phyloP scores from a whole-genome alignment of 257 asterid species.

The Handroanthus guayacan region DNA sequence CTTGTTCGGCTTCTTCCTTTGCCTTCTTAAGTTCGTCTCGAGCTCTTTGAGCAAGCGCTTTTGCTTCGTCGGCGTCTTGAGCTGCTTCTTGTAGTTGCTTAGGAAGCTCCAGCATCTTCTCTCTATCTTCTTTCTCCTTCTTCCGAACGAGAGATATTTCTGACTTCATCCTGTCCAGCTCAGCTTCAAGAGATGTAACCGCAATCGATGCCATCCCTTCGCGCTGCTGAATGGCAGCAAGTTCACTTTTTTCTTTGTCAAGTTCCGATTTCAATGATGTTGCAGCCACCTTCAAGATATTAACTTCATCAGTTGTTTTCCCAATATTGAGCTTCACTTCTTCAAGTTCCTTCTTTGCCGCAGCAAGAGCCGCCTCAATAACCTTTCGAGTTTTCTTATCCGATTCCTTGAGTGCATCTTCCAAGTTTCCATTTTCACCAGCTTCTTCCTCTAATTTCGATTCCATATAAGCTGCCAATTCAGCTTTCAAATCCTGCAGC shows the following conservation, averaged over 20 bases:
- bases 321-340: conserved; percentile 73
- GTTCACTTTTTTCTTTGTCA: conserved; percentile 70
- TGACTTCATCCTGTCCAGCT: conserved; percentile 61
- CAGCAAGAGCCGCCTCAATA: conserved; percentile 58
- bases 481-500: conserved; percentile 68
- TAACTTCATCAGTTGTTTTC: conserved; percentile 65
- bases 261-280: conserved; percentile 64
- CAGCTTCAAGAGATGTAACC: conserved; percentile 83
- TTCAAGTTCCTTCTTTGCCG: conserved; percentile 77
- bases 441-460: conserved; percentile 47
- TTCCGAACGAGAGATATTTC: conserved; percentile 63
- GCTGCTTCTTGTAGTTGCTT: conserved; percentile 77
- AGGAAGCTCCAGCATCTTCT: conserved; percentile 74
- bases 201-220: conserved; percentile 91
- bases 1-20: conserved; percentile 80
- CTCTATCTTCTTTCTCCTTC: conserved; percentile 77
- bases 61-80: conserved; percentile 69
- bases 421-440: conserved; percentile 46
- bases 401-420: conserved; percentile 43
- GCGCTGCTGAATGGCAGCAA: conserved; percentile 63
- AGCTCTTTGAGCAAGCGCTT: conserved; percentile 54
- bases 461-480: conserved; percentile 87
- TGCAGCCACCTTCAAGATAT: conserved; percentile 75
- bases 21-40: conserved; percentile 69
- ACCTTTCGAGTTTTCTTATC: conserved; percentile 58